Percentiles rank a stretch among this genome's conserved stretches.
These are phyloP conservation scores for Dipteronia sinensis DNA, from an alignment of 345 rosid genomes.

Conservation along the genomic window DNA sequence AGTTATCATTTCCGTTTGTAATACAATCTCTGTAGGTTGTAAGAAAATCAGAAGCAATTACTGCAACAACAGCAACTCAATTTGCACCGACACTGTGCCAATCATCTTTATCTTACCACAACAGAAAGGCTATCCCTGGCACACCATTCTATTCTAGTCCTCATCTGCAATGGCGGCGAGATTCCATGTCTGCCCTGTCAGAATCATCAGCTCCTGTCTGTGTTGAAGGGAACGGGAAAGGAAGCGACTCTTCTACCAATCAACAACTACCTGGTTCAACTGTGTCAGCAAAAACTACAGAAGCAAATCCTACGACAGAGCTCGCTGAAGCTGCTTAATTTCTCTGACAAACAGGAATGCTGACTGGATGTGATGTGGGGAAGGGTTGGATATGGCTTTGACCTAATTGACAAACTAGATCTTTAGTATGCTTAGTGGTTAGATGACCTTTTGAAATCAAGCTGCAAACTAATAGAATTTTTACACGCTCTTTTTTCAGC, in stretches of 20 bases:
- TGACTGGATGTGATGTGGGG: background rate
- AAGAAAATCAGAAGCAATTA: slow-evolving; percentile 7
- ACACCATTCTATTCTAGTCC: background rate
- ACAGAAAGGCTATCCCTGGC: background rate
- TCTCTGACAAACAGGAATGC: background rate
- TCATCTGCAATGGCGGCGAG: slow-evolving; percentile 20
- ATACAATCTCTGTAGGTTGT: background rate
- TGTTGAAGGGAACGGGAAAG: background rate
- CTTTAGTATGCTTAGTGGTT: background rate
- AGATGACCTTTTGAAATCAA: slow-evolving; percentile 1
- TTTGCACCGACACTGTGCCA: background rate
- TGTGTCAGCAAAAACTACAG: background rate
- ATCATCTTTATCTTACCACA: background rate
- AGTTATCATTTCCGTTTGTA: background rate
- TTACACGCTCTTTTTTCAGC: background rate
- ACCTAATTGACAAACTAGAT: background rate
- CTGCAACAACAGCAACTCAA: background rate
- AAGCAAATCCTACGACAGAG: slow-evolving; percentile 8
- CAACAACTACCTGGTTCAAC: background rate
- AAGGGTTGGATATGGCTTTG: no score
- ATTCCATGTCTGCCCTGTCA: background rate
- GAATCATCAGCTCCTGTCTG: background rate
- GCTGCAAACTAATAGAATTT: background rate
- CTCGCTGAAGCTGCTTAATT: background rate
- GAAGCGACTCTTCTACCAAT: background rate